Conservation (phyloP, 176 grass and related monocot genomes). For the Paspalum vaginatum region DNA sequence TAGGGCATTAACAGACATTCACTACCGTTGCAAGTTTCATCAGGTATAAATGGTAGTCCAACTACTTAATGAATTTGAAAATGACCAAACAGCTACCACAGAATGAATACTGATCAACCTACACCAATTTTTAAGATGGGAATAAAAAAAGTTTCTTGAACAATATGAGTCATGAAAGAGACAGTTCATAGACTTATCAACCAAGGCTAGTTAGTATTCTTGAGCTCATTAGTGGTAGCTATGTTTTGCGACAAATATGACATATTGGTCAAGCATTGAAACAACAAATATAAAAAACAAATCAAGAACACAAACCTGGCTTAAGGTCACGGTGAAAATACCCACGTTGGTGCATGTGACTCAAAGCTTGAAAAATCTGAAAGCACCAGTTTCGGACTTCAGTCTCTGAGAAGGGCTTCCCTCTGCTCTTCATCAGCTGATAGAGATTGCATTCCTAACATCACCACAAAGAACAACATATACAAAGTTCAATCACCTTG, state of each 20-base stretch:
- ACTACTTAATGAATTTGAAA: not conserved
- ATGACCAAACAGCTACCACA: not conserved
- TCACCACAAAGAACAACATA: not conserved
- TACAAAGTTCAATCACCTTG: slow-evolving; percentile 25
- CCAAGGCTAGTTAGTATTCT: not conserved
- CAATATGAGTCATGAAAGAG: not conserved
- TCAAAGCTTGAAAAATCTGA: slow-evolving; percentile 97
- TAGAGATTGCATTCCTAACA: slow-evolving; percentile 95
- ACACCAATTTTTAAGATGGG: not conserved
- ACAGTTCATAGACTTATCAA: not conserved
- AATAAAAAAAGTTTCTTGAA: not conserved
- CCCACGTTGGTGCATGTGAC: slow-evolving; percentile 96
- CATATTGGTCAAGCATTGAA: not conserved
- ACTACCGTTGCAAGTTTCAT: not conserved
- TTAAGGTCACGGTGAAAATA: slow-evolving; percentile 99
- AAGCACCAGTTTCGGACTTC: slow-evolving; percentile 95
- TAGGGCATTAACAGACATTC: not conserved
- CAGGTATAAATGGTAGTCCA: not conserved
- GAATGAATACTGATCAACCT: not conserved
- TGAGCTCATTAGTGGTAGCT: not conserved
- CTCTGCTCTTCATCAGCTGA: slow-evolving; percentile 93
- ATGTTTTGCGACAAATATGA: not conserved
- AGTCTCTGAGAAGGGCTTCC: slow-evolving; percentile 75
- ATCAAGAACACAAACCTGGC: slow-evolving; percentile 68
- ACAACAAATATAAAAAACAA: slow-evolving; percentile 1